Evolutionary conservation across 306 rosid genomes (phyloP).

Genomic region (Bauhinia variegata): DNA sequence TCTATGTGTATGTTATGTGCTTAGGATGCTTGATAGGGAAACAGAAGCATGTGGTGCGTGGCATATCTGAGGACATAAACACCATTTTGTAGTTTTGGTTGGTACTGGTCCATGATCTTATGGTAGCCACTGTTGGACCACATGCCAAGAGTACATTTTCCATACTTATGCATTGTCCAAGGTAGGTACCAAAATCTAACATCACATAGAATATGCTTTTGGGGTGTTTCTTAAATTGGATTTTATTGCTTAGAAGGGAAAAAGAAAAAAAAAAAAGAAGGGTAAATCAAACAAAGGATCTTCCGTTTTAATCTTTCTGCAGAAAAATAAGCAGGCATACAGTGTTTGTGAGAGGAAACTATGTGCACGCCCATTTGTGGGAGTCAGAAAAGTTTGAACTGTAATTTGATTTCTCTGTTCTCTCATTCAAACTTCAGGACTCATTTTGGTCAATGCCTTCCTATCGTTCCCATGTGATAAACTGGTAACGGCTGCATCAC

Average conservation of each 20-base stretch:
- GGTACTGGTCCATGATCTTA: slow-evolving; percentile 33
- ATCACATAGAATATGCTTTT: neutral
- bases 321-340: neutral
- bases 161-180: neutral
- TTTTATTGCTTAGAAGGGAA: neutral
- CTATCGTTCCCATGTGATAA: slow-evolving; percentile 33
- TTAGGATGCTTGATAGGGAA: slow-evolving; percentile 25
- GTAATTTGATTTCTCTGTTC: neutral
- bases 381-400: no score
- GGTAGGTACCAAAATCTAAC: neutral
- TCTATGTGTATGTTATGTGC: neutral
- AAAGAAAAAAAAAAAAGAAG: neutral
- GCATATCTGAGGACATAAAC: slow-evolving; percentile 9
- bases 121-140: slow-evolving; percentile 30
- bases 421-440: neutral
- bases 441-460: neutral
- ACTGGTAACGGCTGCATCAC: slow-evolving; percentile 24
- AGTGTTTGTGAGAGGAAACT: no score
- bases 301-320: neutral
- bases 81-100: slow-evolving; percentile 5
- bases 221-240: no score
- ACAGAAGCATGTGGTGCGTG: slow-evolving; percentile 24
- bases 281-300: neutral
- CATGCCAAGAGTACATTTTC: slow-evolving; percentile 26
- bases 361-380: no score